phyloP scores from a whole-genome alignment of 2,329 filamentous ascomycete genomes.

The Torrubiella hemipterigena region DNA sequence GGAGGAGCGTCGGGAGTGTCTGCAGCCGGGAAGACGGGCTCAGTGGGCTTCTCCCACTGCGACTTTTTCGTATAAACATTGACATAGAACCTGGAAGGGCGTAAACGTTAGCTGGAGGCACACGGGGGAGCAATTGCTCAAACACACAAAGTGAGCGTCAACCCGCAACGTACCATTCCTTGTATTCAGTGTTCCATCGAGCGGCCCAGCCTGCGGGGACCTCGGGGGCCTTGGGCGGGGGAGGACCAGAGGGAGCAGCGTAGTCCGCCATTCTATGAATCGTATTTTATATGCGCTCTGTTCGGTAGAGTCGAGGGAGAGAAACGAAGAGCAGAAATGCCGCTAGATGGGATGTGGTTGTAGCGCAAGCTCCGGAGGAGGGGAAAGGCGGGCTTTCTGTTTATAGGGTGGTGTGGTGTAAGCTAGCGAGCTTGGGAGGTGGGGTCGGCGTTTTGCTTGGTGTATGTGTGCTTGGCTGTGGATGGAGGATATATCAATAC shows the following conservation, averaged over 20 bases:
- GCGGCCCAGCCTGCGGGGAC: conserved; percentile 61
- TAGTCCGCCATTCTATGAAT: conserved; percentile 37
- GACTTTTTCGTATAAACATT: conserved; percentile 81
- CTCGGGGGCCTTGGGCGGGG: conserved; percentile 52
- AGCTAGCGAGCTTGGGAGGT: not conserved
- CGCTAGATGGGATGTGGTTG: not conserved
- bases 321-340: not conserved
- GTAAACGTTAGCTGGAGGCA: no score
- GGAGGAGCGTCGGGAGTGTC: conserved; percentile 43
- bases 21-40: conserved; percentile 45
- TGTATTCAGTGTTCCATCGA: conserved; percentile 78
- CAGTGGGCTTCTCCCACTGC: conserved; percentile 77
- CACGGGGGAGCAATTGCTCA: no score
- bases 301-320: not conserved
- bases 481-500: not conserved
- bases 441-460: no score
- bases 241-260: conserved; percentile 39
- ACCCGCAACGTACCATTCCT: conserved; percentile 53
- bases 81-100: conserved; percentile 63
- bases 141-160: not conserved
- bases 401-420: not conserved
- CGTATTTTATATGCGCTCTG: not conserved
- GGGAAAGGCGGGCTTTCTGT: not conserved
- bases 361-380: not conserved
- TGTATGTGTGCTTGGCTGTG: no score